Evolutionary conservation across 352 stramenopile genomes (phyloP), one percentile per base, ranked within the genome.

Genomic region (Nothophytophthora sp.): DNA sequence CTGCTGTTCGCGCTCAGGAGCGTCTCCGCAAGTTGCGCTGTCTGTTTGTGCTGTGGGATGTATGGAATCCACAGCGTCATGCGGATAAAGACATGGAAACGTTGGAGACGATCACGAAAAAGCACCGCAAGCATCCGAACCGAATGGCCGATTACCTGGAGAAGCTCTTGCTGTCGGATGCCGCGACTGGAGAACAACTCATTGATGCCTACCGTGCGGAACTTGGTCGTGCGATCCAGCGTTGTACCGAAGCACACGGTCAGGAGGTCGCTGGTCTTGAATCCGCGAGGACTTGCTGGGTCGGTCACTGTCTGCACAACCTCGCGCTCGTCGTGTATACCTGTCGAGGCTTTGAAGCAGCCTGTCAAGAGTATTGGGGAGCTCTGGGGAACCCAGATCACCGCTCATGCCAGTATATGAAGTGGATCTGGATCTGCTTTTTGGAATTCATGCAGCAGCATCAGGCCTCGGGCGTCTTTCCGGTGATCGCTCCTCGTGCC

Each of bases 391-490:
- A 60, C 16, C 19, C 16, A 33, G 27, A 52, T 1, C 60, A 63
- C 33, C 28, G 37, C 2, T 22, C 12, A 6, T 81, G 75, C 39
- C 49, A 43, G 20, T 41, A 73, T 27, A 20, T 49, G 16, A 29
- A 23, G 19, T 85, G 70, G 74, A 38, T 72, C 15, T 74, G 55
- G 43, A 48, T 66, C 10, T 75, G 49, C 29, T 80, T 70, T 16
- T 60, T 93, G 28, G 72, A 82, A 4, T 83, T 89, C 19, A 49
- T 89, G 20, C 76, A 89, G 57, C 58, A 73, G 20, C 82, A 93
- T 34, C 61, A 81, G 43, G 38, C 50, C 2, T 60, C 22, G 15
- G 47, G 33, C 3, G 35, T 46, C 9, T 75, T 66, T 12, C 79
- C 78, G 9, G 33, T 40, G 0, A 23, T 92, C 24, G 42, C 81